Conservation (phyloP, 768 basidiomycete genomes). For the Termitomyces eurrhizus region DNA sequence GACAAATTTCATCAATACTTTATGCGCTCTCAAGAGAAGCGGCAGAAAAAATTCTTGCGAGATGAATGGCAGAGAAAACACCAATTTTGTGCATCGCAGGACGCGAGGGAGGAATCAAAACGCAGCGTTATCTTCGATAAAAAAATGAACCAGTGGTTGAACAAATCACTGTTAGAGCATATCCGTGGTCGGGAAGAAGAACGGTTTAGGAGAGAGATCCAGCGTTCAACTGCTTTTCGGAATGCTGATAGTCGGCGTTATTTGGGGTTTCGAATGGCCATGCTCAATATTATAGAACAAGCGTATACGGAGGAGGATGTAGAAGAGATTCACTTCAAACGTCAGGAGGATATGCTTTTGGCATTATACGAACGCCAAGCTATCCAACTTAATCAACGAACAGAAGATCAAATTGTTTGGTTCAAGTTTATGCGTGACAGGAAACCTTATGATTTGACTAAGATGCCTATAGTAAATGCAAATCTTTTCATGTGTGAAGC, state of each 20-base stretch:
- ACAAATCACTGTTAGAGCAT: background rate
- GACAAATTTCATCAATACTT: background rate
- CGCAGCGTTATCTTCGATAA: background rate
- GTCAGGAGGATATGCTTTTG: background rate
- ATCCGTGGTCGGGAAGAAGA: background rate
- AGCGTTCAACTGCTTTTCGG: background rate
- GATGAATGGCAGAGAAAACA: background rate
- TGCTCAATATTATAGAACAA: background rate
- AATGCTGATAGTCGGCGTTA: background rate
- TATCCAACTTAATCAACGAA: background rate
- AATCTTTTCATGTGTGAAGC: background rate
- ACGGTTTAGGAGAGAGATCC: background rate
- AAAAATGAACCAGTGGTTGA: background rate
- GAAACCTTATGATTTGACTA: background rate
- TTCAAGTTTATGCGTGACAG: background rate
- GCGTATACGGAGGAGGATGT: background rate
- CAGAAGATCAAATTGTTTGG: background rate
- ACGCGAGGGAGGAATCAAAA: background rate
- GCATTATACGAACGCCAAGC: background rate
- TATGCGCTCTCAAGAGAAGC: background rate
- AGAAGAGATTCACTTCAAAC: background rate
- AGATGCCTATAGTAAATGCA: background rate
- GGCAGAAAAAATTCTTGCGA: background rate
- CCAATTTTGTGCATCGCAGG: background rate
- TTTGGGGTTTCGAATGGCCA: background rate